Evolutionary conservation across 768 basidiomycete species (phyloP), one percentile per base, ranked within the genome.

Genomic region (Tylopilus sp.): DNA sequence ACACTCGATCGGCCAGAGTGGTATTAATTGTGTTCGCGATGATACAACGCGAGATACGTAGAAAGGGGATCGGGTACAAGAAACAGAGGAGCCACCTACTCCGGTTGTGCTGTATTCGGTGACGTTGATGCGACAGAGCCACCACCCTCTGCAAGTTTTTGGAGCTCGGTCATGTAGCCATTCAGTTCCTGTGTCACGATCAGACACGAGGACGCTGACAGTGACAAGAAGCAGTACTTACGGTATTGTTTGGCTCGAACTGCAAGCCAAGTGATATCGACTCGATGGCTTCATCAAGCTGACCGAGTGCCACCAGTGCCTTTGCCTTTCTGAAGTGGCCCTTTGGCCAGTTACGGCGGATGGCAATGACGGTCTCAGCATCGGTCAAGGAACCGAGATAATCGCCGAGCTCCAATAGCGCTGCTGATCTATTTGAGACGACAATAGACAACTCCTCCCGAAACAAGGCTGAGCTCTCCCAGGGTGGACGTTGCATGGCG

Each of bases 321-420:
- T 91, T 92, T 2, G 91, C 89, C 65, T 89, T 94, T 52, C 97
- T 79, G 76, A 97, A 97, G 69, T 98, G 91, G 0, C 94, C 97
- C 65, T 98, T 99, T 61, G 88, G 82, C 95, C 95, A 98, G 40
- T 83, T 84, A 50, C 85, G 77, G 62, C 92, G 88, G 46, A 97
- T 72, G 56, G 80, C 70, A 38, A 97, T 86, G 62, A 98, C 93
- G 2, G 85, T 84, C 50, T 98, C 94, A 0, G 97, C 94, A 63
- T 99, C 97, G 23, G 84, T 84, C 8, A 95, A 72, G 4, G 93
- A 87, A 21, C 81, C 79, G 45, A 91, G 76, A 59, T 75, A 86
- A 68, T 95, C 91, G 10, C 81, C 82, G 13, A 81, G 71, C 56
- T 90, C 89, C 51, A 82, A 80, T 69, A 86, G 86, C 8, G 97